Evolutionary conservation across 352 stramenopile species (phyloP).

Genomic region (Aphanomyces astaci): DNA sequence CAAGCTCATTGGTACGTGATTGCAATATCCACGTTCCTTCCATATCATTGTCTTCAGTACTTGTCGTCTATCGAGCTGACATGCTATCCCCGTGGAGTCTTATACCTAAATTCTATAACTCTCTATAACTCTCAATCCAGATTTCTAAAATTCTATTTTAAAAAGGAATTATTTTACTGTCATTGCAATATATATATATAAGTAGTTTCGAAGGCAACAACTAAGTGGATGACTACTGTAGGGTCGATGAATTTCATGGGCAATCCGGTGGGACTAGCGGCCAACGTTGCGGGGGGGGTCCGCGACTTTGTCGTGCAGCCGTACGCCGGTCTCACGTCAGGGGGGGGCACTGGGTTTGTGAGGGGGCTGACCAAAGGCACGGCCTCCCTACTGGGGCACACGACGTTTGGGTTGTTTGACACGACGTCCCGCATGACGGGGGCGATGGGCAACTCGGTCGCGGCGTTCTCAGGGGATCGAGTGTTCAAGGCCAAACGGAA

Average conservation of each 20-base stretch:
- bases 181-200: too few species aligned
- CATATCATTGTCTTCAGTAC: too few species aligned
- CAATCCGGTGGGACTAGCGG: conserved; percentile 18
- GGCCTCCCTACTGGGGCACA: conserved; percentile 15
- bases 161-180: too few species aligned
- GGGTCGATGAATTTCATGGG: conserved; percentile 24
- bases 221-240: neutral
- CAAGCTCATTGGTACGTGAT: conserved; percentile 21
- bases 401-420: conserved; percentile 17
- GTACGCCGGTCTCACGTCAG: neutral
- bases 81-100: too few species aligned
- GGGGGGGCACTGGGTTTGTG: neutral
- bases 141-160: too few species aligned
- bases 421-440: conserved; percentile 17
- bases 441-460: conserved; percentile 13
- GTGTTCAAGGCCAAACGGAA: conserved; percentile 16
- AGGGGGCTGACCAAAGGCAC: conserved; percentile 10
- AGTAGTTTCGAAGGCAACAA: neutral
- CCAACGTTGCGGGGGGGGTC: conserved; percentile 12
- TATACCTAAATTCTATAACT: too few species aligned
- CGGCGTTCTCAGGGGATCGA: conserved; percentile 13
- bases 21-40: too few species aligned
- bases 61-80: too few species aligned
- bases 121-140: too few species aligned
- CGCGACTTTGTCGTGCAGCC: conserved; percentile 18